These are phyloP conservation scores for Flammula alnicola DNA, from an alignment of 1,284 basidiomycete species.

Conservation along the genomic window DNA sequence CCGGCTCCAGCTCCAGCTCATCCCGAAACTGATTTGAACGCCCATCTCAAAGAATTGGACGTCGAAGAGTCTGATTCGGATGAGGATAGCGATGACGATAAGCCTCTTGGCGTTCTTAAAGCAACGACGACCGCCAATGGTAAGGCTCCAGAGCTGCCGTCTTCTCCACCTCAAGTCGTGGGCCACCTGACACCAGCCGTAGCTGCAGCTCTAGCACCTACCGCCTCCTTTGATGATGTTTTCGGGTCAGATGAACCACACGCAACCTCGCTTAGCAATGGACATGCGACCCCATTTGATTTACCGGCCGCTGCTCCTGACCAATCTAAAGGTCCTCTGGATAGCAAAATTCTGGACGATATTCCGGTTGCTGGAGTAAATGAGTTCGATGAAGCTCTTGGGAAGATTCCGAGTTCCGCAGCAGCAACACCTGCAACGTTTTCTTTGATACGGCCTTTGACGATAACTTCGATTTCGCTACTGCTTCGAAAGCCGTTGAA, in stretches of 20 bases:
- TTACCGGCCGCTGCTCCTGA: conserved; percentile 24
- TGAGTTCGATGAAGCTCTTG: conserved; percentile 76
- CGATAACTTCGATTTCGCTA: conserved; percentile 84
- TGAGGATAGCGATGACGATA: conserved; percentile 59
- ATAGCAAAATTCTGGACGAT: conserved; percentile 25
- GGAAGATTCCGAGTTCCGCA: conserved; percentile 49
- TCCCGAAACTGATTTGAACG: conserved; percentile 53
- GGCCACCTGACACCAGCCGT: not conserved
- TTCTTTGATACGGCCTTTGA: conserved; percentile 77
- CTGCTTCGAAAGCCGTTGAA: conserved; percentile 40
- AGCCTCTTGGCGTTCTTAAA: conserved; percentile 12
- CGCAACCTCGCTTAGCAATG: conserved; percentile 12
- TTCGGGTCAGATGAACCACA: conserved; percentile 53
- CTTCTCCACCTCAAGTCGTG: not conserved
- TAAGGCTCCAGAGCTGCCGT: conserved; percentile 8
- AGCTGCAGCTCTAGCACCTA: conserved; percentile 3
- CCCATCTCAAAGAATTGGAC: conserved; percentile 68
- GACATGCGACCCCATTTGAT: conserved; percentile 20
- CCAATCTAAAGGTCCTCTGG: conserved; percentile 19
- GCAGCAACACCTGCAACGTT: conserved; percentile 50
- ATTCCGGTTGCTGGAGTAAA: conserved; percentile 51
- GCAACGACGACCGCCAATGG: conserved; percentile 11
- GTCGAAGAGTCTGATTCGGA: conserved; percentile 69
- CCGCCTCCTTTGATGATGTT: conserved; percentile 61
- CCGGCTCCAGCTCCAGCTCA: conserved; percentile 15